Evolutionary conservation across 2,329 filamentous ascomycete species (phyloP), one percentile per base, ranked within the genome.

Genomic region (Penicillium sp.): DNA sequence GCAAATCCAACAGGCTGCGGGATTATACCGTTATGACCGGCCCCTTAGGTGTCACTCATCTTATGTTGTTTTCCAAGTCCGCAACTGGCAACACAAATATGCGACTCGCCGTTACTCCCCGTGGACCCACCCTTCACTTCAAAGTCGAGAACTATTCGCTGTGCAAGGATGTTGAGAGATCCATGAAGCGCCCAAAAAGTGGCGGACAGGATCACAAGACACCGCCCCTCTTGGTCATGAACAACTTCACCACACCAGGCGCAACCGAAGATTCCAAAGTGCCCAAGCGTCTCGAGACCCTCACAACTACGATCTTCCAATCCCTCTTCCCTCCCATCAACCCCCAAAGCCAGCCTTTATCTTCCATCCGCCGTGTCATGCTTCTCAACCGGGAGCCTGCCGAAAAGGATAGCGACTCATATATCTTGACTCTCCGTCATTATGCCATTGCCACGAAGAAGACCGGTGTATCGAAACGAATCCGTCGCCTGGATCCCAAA

Each of bases 11-110:
- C 78, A 87, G 88, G 70, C 78, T 97, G 64, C 87, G 89, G 70
- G 94, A 99, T 78, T 99, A 96, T 75, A 88, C 92, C 34, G 89
- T 91, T 61, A 99, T 99, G 94, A 90, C 91, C 58, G 94, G 94
- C 2, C 92, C 94, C 6, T 82, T 99, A 40, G 93, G 94, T 43
- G 92, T 99, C 53, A 91, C 91, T 15, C 94, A 99, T 76, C 81
- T 99, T 53, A 81, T 99, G 69, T 85, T 99, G 46, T 97, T 99
- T 77, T 97, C 92, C 19, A 86, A 92, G 65, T 96, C 92, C 23
- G 86, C 89, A 61, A 87, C 86, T 16, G 94, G 94, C 60, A 97
- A 97, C 76, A 95, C 91, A 25, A 97, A 97, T 71, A 77, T 99
- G 72, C 87, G 94, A 63, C 82, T 99, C 48, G 90, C 91, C 19